Percentiles rank a stretch among this genome's conserved stretches.
phyloP scores from a whole-genome alignment of 140 eudicot species.

The Cichorium intybus region DNA sequence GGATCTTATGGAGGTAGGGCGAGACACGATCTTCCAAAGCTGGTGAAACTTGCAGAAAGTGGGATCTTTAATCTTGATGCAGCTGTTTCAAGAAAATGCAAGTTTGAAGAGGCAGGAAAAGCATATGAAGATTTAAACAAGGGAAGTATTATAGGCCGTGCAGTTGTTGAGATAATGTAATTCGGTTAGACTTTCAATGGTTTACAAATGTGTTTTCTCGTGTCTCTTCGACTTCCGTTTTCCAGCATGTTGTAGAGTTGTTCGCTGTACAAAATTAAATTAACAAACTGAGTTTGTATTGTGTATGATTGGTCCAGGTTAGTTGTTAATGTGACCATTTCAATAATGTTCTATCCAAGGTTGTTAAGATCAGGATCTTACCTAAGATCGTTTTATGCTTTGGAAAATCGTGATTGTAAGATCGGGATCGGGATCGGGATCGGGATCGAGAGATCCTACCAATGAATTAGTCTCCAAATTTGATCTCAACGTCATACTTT shows the following conservation, averaged over 20 bases:
- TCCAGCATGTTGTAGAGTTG: not conserved
- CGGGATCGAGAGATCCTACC: too few species aligned
- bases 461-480: too few species aligned
- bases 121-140: constrained; percentile 83
- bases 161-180: constrained; percentile 85
- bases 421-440: too few species aligned
- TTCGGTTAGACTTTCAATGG: not conserved
- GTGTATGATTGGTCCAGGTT: too few species aligned
- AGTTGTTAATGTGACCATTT: too few species aligned
- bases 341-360: too few species aligned
- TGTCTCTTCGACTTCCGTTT: not conserved
- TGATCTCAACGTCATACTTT: too few species aligned
- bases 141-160: constrained; percentile 84
- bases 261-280: too few species aligned
- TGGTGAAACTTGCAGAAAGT: constrained; percentile 80
- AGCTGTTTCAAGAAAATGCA: constrained; percentile 84
- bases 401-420: too few species aligned
- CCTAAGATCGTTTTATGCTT: too few species aligned
- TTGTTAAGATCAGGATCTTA: too few species aligned
- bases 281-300: too few species aligned
- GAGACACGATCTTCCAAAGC: constrained; percentile 90
- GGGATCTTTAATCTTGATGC: constrained; percentile 76
- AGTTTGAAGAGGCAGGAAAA: constrained; percentile 69
- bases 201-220: not conserved
- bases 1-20: constrained; percentile 99